These are phyloP conservation scores for Dichotomocladium elegans DNA, from an alignment of 371 early-diverging fungal genomes.

Conservation along the genomic window DNA sequence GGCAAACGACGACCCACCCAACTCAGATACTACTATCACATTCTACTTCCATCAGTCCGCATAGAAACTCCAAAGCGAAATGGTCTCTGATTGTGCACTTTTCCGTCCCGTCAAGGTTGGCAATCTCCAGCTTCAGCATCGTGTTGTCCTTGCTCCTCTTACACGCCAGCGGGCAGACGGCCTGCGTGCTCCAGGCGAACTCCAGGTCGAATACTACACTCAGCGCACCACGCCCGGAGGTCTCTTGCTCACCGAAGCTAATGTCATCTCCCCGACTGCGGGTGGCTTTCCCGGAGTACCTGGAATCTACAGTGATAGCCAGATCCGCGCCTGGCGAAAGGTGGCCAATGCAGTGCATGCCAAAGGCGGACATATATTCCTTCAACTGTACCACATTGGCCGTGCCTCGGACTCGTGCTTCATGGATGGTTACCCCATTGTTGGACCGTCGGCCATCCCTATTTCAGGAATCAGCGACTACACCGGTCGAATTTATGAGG, in stretches of 20 bases:
- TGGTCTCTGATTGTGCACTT: conserved; percentile 12
- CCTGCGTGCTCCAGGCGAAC: conserved; percentile 29
- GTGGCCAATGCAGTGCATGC: conserved; percentile 56
- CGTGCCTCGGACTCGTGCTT: conserved; percentile 5
- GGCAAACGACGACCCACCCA: no score
- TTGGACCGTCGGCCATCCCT: conserved; percentile 15
- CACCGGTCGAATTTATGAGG: conserved; percentile 15
- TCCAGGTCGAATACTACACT: conserved; percentile 48
- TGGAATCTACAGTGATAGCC: conserved; percentile 49
- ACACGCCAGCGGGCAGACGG: conserved; percentile 42
- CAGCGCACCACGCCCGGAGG: conserved; percentile 58
- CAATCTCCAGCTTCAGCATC: conserved; percentile 30
- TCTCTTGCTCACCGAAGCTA: conserved; percentile 57
- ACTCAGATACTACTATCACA: no score
- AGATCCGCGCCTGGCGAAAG: conserved; percentile 56
- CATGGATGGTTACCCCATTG: conserved; percentile 5
- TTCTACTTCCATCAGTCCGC: no score
- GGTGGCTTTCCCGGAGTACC: conserved; percentile 34
- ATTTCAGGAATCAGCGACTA: conserved; percentile 10
- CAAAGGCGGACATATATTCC: conserved; percentile 54
- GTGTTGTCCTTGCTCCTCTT: conserved; percentile 52
- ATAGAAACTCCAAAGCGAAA: no score
- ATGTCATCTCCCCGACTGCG: conserved; percentile 39
- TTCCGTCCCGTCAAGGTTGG: conserved; percentile 34
- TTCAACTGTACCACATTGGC: conserved; percentile 36